Percentiles rank a stretch among this genome's conserved stretches.
phyloP scores from a whole-genome alignment of 257 asterid genomes.

The Nicotiana knightiana region DNA sequence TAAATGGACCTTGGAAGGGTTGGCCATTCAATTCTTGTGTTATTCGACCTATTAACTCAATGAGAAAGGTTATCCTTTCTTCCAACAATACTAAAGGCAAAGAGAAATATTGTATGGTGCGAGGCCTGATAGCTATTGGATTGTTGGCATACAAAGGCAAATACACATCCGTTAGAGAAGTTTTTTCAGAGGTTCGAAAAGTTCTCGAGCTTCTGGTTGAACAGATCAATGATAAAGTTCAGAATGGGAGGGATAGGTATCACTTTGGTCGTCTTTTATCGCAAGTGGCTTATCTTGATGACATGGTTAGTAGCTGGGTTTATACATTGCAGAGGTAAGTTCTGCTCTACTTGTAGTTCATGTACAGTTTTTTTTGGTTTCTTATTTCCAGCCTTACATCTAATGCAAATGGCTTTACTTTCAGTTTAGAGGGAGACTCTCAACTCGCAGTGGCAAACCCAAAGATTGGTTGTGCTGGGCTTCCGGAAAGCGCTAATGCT shows the following conservation, averaged over 20 bases:
- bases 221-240: conserved; percentile 56
- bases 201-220: conserved; percentile 71
- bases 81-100: conserved; percentile 38
- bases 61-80: conserved; percentile 33
- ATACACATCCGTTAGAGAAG: conserved; percentile 62
- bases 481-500: conserved; percentile 13
- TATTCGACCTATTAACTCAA: conserved; percentile 51
- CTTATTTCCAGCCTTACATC: conserved; percentile 11
- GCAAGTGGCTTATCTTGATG: conserved; percentile 94
- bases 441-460: conserved; percentile 35
- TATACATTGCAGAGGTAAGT: conserved; percentile 67
- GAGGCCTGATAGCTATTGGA: conserved; percentile 91
- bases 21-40: conserved; percentile 97
- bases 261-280: conserved; percentile 65
- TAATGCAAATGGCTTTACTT: conserved; percentile 16
- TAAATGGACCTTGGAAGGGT: conserved; percentile 81
- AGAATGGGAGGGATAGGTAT: conserved; percentile 72
- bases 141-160: conserved; percentile 84
- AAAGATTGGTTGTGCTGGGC: conserved; percentile 14
- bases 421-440: conserved; percentile 73
- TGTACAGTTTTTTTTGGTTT: conserved; percentile 8
- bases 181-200: conserved; percentile 61
- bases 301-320: conserved; percentile 79
- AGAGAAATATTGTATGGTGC: conserved; percentile 47
- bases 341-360: conserved; percentile 5